phyloP scores from a whole-genome alignment of 805 yeast species.

The Kluyveromyces aestuarii region DNA sequence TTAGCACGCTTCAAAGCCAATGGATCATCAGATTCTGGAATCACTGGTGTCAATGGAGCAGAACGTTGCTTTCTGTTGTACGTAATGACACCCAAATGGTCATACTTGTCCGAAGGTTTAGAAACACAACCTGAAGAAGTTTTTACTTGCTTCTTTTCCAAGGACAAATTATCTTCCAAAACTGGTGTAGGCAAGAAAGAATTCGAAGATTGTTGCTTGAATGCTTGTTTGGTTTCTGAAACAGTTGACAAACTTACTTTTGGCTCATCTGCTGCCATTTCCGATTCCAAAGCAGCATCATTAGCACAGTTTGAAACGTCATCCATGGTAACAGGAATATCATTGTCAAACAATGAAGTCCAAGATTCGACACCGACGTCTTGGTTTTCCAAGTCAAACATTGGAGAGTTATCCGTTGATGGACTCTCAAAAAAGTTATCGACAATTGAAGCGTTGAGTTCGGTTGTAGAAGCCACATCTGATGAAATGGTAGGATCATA shows the following conservation, averaged over 20 bases:
- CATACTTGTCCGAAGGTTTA: conserved; percentile 35
- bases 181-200: conserved; percentile 28
- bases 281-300: conserved; percentile 10
- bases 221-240: background rate
- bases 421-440: conserved; percentile 38
- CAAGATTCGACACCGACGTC: conserved; percentile 38
- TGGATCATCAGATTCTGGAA: conserved; percentile 51
- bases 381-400: conserved; percentile 35
- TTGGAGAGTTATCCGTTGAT: conserved; percentile 47
- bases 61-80: conserved; percentile 73
- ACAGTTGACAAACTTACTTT: background rate
- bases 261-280: background rate
- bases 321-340: conserved; percentile 30
- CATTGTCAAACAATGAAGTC: conserved; percentile 52
- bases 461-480: conserved; percentile 1
- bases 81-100: conserved; percentile 65
- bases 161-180: conserved; percentile 17
- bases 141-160: background rate
- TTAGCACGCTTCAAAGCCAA: conserved; percentile 81
- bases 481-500: conserved; percentile 2
- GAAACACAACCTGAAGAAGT: conserved; percentile 19
- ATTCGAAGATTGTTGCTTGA: conserved; percentile 4
- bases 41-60: conserved; percentile 63
- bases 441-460: conserved; percentile 55
- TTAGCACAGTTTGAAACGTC: conserved; percentile 25